Conservation (phyloP, 805 yeast species). For the Komagataella ulmi region DNA sequence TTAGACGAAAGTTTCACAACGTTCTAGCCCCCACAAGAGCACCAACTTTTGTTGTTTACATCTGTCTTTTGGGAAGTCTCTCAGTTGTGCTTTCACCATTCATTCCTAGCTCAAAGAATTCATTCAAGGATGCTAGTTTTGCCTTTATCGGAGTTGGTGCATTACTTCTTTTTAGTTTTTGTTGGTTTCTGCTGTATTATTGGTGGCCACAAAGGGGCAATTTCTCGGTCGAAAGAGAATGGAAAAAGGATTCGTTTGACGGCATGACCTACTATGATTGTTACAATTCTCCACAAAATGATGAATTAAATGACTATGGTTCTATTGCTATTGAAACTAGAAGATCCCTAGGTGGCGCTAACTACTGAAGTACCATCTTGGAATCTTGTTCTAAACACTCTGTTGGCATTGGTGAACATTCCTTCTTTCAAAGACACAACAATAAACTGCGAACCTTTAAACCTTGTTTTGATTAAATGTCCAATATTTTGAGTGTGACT, state of each 20-base stretch:
- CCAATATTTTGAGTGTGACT: slow-evolving; percentile 98
- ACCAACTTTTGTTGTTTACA: slow-evolving; percentile 16
- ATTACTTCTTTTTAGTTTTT: slow-evolving; percentile 9
- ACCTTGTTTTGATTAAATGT: slow-evolving; percentile 85
- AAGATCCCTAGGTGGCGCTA: slow-evolving; percentile 15
- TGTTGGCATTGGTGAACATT: slow-evolving; percentile 94
- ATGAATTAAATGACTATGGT: not conserved
- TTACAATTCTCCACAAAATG: slow-evolving; percentile 4
- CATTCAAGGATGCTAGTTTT: slow-evolving; percentile 6
- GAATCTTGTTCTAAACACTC: slow-evolving; percentile 85
- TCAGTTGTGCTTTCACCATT: slow-evolving; percentile 37
- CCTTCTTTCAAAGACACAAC: slow-evolving; percentile 96
- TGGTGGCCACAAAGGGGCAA: slow-evolving; percentile 8
- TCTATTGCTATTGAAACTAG: not conserved
- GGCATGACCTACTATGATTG: slow-evolving; percentile 11
- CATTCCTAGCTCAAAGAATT: slow-evolving; percentile 17
- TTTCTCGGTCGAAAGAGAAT: slow-evolving; percentile 4
- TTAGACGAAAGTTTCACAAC: slow-evolving; percentile 10
- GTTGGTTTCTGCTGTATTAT: slow-evolving; percentile 9
- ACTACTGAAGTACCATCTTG: slow-evolving; percentile 96
- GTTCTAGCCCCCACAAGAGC: slow-evolving; percentile 13
- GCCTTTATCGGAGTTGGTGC: slow-evolving; percentile 11
- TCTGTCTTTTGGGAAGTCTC: slow-evolving; percentile 28
- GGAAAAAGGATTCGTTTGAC: slow-evolving; percentile 7
- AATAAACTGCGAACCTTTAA: slow-evolving; percentile 91